Conservation (phyloP, 1,284 basidiomycete genomes). For the Ceratobasidium sp. region DNA sequence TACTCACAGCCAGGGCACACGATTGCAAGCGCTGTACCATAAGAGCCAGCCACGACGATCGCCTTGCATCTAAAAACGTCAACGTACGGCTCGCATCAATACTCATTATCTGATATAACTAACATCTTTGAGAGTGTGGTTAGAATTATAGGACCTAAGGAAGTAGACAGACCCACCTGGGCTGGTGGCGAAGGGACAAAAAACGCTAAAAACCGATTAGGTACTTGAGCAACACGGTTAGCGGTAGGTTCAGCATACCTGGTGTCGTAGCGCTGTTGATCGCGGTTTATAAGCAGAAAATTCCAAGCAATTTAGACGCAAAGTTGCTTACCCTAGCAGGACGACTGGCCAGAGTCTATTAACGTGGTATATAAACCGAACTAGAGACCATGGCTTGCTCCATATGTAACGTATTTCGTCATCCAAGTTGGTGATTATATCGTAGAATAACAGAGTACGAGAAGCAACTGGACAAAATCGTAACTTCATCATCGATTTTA, state of each 20-base stretch:
- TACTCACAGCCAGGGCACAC: not conserved
- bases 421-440: not conserved
- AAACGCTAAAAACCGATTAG: not conserved
- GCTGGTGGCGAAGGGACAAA: conserved; percentile 12
- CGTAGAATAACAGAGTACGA: conserved; percentile 1
- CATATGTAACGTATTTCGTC: conserved; percentile 17
- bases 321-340: not conserved
- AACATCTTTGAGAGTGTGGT: not conserved
- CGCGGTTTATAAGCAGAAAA: too few relatives aligned
- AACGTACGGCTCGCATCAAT: not conserved
- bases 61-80: not conserved
- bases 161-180: not conserved
- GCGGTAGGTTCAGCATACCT: not conserved
- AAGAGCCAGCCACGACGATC: not conserved
- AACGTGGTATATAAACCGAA: conserved; percentile 18
- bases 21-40: not conserved
- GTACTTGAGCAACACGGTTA: not conserved
- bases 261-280: not conserved
- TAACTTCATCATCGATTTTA: too few relatives aligned
- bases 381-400: conserved; percentile 12
- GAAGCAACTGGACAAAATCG: not conserved
- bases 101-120: not conserved
- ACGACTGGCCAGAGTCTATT: conserved; percentile 13
- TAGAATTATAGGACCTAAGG: not conserved
- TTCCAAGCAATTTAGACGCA: not conserved